Conservation (phyloP, 352 stramenopile genomes). For the Globisporangium irregulare region DNA sequence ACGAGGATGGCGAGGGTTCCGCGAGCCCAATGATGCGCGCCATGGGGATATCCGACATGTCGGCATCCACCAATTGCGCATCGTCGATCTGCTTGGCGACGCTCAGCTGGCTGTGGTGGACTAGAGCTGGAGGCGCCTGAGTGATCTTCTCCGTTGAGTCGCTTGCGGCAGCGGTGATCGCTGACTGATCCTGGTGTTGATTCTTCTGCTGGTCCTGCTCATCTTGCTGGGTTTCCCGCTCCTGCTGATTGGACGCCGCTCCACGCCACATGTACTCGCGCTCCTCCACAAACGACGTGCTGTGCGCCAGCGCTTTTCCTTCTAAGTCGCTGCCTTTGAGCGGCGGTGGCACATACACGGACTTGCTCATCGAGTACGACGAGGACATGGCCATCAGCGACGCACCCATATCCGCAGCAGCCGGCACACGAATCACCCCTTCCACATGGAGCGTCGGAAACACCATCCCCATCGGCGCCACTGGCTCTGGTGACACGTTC, state of each 20-base stretch:
- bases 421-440: slow-evolving; percentile 34
- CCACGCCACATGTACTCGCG: slow-evolving; percentile 42
- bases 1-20: slow-evolving; percentile 20
- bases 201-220: slow-evolving; percentile 2
- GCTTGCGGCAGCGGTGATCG: not conserved
- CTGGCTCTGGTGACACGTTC: slow-evolving; percentile 78
- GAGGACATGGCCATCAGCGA: slow-evolving; percentile 28
- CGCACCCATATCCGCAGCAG: slow-evolving; percentile 15
- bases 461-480: slow-evolving; percentile 59
- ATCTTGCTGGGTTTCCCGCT: not conserved
- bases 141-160: slow-evolving; percentile 3
- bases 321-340: slow-evolving; percentile 33
- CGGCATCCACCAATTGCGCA: slow-evolving; percentile 1
- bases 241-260: not conserved
- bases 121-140: not conserved
- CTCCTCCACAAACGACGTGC: slow-evolving; percentile 45
- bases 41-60: slow-evolving; percentile 41
- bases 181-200: not conserved
- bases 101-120: not conserved
- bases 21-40: slow-evolving; percentile 46
- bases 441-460: slow-evolving; percentile 71
- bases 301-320: slow-evolving; percentile 37
- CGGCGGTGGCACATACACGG: slow-evolving; percentile 50
- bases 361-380: slow-evolving; percentile 51
- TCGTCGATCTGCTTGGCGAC: slow-evolving; percentile 34